phyloP scores from a whole-genome alignment of 208 protist genomes.

The Leishmania braziliensis region DNA sequence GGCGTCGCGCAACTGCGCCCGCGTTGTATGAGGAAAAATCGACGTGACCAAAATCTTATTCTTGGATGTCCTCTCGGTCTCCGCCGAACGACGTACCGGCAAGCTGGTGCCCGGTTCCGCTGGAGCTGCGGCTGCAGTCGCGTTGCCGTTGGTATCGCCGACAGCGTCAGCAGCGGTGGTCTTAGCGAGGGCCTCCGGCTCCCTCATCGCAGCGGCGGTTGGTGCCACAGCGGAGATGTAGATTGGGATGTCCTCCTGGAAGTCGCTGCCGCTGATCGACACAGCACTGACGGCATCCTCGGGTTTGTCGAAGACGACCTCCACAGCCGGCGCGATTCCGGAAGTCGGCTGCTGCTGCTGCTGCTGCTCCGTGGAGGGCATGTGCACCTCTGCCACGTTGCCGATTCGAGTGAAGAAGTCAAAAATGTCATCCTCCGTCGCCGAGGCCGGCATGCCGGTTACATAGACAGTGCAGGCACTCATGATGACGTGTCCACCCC shows the following conservation, averaged over 20 bases:
- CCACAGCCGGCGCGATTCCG: constrained; percentile 1
- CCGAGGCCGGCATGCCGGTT: constrained; percentile 44
- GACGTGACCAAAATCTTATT: constrained; percentile 50
- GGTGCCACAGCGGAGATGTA: constrained; percentile 30
- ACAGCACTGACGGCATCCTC: constrained; percentile 30
- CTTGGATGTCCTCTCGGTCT: constrained; percentile 3
- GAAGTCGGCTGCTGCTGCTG: neutral
- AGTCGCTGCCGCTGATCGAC: constrained; percentile 44
- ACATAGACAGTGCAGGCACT: constrained; percentile 40
- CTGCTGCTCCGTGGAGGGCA: constrained; percentile 19
- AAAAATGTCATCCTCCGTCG: constrained; percentile 51
- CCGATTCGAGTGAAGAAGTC: constrained; percentile 77
- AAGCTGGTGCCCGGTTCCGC: neutral
- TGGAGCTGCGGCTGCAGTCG: neutral
- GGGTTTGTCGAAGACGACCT: constrained; percentile 31
- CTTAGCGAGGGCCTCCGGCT: constrained; percentile 15
- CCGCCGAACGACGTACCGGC: constrained; percentile 6
- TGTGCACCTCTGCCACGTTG: constrained; percentile 42
- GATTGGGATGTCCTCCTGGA: constrained; percentile 30
- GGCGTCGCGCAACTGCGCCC: constrained; percentile 41
- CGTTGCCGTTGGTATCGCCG: neutral
- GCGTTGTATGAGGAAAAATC: constrained; percentile 33
- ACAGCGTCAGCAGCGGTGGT: neutral
- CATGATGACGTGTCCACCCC: constrained; percentile 3
- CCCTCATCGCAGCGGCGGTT: constrained; percentile 1